Evolutionary conservation across 345 rosid genomes (phyloP), one percentile per base, ranked within the genome.

Genomic region (Clarkia xantiana): DNA sequence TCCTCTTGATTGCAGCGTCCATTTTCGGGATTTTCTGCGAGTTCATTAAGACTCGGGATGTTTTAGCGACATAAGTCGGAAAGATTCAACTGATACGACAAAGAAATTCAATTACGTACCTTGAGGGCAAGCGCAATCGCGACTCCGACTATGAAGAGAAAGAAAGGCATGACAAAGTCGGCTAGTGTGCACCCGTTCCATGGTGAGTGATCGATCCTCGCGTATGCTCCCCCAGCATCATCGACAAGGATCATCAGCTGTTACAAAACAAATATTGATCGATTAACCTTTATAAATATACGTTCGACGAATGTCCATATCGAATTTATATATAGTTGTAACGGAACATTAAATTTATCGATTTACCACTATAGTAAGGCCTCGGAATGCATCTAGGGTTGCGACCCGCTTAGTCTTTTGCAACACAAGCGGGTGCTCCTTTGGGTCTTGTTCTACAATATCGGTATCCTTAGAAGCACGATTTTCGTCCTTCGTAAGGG

Each of bases 111-210:
- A 9, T 29, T 19, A 6, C 11, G 14, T 56, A 77, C 84, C 89
- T 81, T 76, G 56, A 81, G 67, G 47, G 89, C 89, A 2, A 78
- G 74, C 38, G 89, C 80, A 18, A 81, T 73, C 11, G 89, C 81
- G 1, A 78, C 73, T 1, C 84, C 89, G 4, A 78, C 84, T 44
- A 81, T 73, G 72, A 81, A 81, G 44, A 76, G 84, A 40, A 81
- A 81, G 60, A 81, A 81, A 0, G 89, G 89, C 84, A 81, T 76
- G 15, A 78, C 84, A 47, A 76, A 76, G 44, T 81, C 89, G 4
- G 89, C 89, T 50, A 76, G 60, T 0, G 73, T 78, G 64, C 82
- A 75, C 0, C 84, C 82, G 14, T 81, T 71, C 84, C 89, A 81
- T n/a, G 84, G 84, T 2, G 82, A 65, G 61, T 78, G 84, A 56